Conservation (phyloP, 192 early-diverging fungal genomes). For the Coemansia pectinata region DNA sequence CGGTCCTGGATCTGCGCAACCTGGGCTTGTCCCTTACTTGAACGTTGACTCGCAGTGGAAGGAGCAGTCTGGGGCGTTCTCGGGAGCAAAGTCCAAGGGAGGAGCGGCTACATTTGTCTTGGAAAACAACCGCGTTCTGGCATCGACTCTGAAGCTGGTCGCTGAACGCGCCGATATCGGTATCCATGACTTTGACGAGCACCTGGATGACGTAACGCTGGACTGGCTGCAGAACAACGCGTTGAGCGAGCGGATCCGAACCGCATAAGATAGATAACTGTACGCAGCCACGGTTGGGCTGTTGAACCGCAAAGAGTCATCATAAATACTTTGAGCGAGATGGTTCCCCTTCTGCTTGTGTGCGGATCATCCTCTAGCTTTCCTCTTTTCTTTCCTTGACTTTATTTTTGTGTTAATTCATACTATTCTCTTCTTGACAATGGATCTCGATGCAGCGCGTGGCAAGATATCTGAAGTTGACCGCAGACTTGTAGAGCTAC, state of each 20-base stretch:
- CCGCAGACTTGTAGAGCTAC: constrained; percentile 68
- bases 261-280: constrained; percentile 10
- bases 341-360: background rate
- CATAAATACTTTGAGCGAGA: background rate
- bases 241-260: constrained; percentile 43
- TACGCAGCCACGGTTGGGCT: background rate
- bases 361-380: background rate
- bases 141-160: constrained; percentile 34
- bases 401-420: background rate
- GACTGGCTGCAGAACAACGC: constrained; percentile 54
- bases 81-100: constrained; percentile 13
- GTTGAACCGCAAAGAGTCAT: background rate
- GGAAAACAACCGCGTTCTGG: constrained; percentile 50
- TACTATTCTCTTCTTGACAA: background rate
- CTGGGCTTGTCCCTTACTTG: constrained; percentile 33
- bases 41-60: constrained; percentile 41
- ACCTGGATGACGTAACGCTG: constrained; percentile 45
- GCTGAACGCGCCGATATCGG: constrained; percentile 38
- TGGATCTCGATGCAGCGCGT: constrained; percentile 63
- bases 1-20: constrained; percentile 11
- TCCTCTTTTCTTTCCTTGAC: background rate
- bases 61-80: constrained; percentile 37
- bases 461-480: constrained; percentile 75
- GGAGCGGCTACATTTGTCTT: constrained; percentile 27
- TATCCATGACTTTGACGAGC: constrained; percentile 57